Percentiles rank a stretch among this genome's conserved stretches.
Conservation (phyloP, 306 rosid species). For the Malus domestica region ASM211411v1 NC_041797.1:9455501-9456000, state of each 20-base stretch:
- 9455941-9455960: constrained; percentile 17
- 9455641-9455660: constrained; percentile 1
- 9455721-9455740: neutral
- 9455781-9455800: neutral
- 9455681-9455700: neutral
- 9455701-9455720: neutral
- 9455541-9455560: constrained; percentile 37
- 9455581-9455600: constrained; percentile 25
- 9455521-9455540: constrained; percentile 53
- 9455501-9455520: constrained; percentile 35
- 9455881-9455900: constrained; percentile 29
- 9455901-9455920: neutral
- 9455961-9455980: neutral
- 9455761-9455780: neutral
- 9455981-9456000: neutral
- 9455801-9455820: constrained; percentile 28
- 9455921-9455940: neutral
- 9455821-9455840: constrained; percentile 5
- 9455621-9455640: constrained; percentile 19
- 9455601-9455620: constrained; percentile 23
- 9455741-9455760: neutral
- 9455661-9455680: neutral
- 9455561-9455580: constrained; percentile 37
- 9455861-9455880: constrained; percentile 5
- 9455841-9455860: constrained; percentile 31